Evolutionary conservation across 73 alveolate genomes (phyloP).

Genomic region (Uronychia binucleata): DNA sequence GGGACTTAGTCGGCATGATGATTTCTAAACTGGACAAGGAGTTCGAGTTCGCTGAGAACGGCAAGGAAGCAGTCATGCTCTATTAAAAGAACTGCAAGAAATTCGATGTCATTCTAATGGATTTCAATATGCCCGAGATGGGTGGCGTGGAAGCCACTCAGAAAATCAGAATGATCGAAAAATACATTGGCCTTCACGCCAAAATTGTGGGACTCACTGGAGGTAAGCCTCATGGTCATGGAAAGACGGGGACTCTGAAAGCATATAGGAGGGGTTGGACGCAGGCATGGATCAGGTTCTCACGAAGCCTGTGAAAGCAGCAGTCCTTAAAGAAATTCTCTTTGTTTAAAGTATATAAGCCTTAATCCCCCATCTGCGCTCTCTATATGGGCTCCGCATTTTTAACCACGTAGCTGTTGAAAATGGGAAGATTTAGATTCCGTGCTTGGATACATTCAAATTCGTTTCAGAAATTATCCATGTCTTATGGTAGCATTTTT

Average conservation of each 20-base stretch:
- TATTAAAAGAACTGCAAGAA: slow-evolving; percentile 36
- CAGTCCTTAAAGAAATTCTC: not conserved
- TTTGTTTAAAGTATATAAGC: too few species aligned
- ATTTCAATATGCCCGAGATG: slow-evolving; percentile 43
- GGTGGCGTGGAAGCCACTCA: slow-evolving; percentile 42
- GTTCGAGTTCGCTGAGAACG: slow-evolving; percentile 23
- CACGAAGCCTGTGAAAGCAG: not conserved
- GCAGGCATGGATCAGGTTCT: not conserved
- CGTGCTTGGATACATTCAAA: too few species aligned
- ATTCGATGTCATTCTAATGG: slow-evolving; percentile 27
- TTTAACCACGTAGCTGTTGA: too few species aligned
- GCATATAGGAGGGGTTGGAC: not conserved
- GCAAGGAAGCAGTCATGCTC: slow-evolving; percentile 24
- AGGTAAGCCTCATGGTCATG: not conserved
- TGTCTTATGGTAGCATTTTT: too few species aligned
- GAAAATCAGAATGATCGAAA: slow-evolving; percentile 26
- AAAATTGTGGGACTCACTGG: slow-evolving; percentile 31
- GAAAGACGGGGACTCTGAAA: not conserved
- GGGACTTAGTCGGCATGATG: slow-evolving; percentile 22
- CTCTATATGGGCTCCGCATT: too few species aligned
- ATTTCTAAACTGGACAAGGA: slow-evolving; percentile 2
- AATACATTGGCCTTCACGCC: slow-evolving; percentile 18
- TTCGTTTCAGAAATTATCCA: too few species aligned
- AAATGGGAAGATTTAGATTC: too few species aligned
- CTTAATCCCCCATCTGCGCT: too few species aligned